Conservation (phyloP, 1,284 basidiomycete genomes). For the Trametes pubescens region DNA sequence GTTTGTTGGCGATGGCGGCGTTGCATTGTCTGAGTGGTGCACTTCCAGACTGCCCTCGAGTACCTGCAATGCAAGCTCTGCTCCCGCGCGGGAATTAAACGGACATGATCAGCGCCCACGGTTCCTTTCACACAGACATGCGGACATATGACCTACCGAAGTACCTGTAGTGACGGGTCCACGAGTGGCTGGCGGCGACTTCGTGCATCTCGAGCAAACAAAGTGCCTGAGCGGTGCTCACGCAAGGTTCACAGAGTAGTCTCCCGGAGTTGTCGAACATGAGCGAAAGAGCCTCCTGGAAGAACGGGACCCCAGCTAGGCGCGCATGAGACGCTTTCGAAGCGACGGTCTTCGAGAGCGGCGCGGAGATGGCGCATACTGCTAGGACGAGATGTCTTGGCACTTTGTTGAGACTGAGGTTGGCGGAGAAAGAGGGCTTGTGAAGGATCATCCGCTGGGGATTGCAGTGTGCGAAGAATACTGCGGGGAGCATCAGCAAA, state of each 20-base stretch:
- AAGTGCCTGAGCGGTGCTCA: constrained; percentile 76
- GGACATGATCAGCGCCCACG: constrained; percentile 17
- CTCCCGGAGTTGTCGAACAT: constrained; percentile 75
- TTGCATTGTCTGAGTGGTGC: constrained; percentile 63
- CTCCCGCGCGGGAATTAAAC: constrained; percentile 15
- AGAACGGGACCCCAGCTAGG: constrained; percentile 74
- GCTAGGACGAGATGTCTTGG: constrained; percentile 74
- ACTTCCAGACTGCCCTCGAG: constrained; percentile 72
- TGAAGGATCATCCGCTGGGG: constrained; percentile 78
- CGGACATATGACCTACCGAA: constrained; percentile 42
- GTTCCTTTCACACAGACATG: not conserved
- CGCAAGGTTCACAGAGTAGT: constrained; percentile 59
- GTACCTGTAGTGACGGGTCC: constrained; percentile 46
- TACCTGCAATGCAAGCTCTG: constrained; percentile 72
- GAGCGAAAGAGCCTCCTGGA: constrained; percentile 67
- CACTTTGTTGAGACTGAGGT: constrained; percentile 67
- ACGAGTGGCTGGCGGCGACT: constrained; percentile 53
- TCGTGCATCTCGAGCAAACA: constrained; percentile 75
- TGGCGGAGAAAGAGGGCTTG: constrained; percentile 73
- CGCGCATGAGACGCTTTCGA: constrained; percentile 65
- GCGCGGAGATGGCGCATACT: constrained; percentile 78
- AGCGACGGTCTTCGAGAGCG: constrained; percentile 71
- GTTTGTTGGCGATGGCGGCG: constrained; percentile 53
- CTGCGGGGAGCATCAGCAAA: constrained; percentile 46
- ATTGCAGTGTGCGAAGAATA: constrained; percentile 84